phyloP scores from a whole-genome alignment of 78 protist species.

The Emiliania huxleyi region DNA sequence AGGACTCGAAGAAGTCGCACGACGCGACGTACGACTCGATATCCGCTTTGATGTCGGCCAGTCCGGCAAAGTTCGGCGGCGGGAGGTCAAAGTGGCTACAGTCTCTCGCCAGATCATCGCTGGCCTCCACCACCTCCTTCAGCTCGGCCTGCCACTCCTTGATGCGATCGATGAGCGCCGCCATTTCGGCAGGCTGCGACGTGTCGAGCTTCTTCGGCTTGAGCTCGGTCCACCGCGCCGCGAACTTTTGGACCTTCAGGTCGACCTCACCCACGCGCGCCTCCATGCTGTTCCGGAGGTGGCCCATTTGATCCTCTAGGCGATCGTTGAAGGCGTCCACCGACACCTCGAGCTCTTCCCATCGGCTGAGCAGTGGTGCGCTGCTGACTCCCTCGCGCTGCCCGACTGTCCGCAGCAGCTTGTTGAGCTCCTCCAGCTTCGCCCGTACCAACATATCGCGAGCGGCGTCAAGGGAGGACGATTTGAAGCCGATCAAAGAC shows the following conservation, averaged over 20 bases:
- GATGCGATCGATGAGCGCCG: not conserved
- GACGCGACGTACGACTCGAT: slow-evolving; percentile 9
- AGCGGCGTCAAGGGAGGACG: too few species aligned
- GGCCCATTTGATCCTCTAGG: slow-evolving; percentile 37
- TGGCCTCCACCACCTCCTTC: not conserved
- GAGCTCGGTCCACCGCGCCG: slow-evolving; percentile 47
- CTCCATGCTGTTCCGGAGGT: slow-evolving; percentile 38
- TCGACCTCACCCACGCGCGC: slow-evolving; percentile 45
- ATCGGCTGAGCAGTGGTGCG: not conserved
- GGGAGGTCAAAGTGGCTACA: slow-evolving; percentile 42
- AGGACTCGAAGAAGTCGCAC: slow-evolving; percentile 32
- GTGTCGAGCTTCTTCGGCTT: slow-evolving; percentile 40
- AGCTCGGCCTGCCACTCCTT: slow-evolving; percentile 38
- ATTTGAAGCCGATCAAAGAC: too few species aligned
- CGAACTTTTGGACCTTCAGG: slow-evolving; percentile 25
- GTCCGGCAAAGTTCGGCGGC: not conserved
- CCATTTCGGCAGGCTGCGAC: not conserved
- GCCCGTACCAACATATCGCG: not conserved
- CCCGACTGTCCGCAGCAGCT: slow-evolving; percentile 32
- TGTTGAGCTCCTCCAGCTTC: slow-evolving; percentile 23
- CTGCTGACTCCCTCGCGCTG: not conserved
- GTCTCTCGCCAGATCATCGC: not conserved
- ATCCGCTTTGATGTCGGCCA: not conserved
- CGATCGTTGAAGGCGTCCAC: slow-evolving; percentile 33
- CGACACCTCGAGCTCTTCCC: not conserved